phyloP scores from a whole-genome alignment of 805 yeast species.

The Ogataea henricii region DNA sequence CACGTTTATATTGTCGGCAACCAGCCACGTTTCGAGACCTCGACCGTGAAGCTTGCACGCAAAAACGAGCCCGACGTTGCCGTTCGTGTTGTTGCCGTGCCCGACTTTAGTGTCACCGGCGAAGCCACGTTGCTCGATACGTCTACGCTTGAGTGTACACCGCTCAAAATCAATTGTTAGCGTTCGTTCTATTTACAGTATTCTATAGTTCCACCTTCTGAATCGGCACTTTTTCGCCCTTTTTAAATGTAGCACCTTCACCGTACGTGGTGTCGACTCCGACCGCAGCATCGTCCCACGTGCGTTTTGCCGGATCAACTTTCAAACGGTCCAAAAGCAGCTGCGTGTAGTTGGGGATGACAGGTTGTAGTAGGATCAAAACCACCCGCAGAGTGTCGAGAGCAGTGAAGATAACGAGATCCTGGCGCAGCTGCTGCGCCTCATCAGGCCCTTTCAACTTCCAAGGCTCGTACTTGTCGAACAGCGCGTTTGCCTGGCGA shows the following conservation, averaged over 20 bases:
- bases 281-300: constrained; percentile 44
- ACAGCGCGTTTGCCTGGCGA: constrained; percentile 61
- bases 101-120: constrained; percentile 68
- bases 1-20: constrained; percentile 87
- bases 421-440: constrained; percentile 36
- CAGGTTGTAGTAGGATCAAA: constrained; percentile 67
- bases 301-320: constrained; percentile 48
- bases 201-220: constrained; percentile 25
- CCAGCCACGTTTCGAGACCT: constrained; percentile 62
- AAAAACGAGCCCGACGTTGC: constrained; percentile 30
- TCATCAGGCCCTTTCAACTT: constrained; percentile 36
- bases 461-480: constrained; percentile 84
- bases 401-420: constrained; percentile 60
- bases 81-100: constrained; percentile 65
- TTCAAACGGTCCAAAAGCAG: constrained; percentile 62
- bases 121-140: constrained; percentile 64
- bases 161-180: constrained; percentile 39
- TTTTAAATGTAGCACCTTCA: constrained; percentile 36
- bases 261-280: constrained; percentile 71
- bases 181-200: constrained; percentile 2
- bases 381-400: constrained; percentile 71
- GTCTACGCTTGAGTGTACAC: constrained; percentile 54
- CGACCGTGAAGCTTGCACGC: constrained; percentile 39
- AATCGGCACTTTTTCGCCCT: constrained; percentile 37
- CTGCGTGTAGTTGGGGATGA: constrained; percentile 66